These are phyloP conservation scores for Boletus huronensis DNA, from an alignment of 768 basidiomycete species.

Conservation along the genomic window DNA sequence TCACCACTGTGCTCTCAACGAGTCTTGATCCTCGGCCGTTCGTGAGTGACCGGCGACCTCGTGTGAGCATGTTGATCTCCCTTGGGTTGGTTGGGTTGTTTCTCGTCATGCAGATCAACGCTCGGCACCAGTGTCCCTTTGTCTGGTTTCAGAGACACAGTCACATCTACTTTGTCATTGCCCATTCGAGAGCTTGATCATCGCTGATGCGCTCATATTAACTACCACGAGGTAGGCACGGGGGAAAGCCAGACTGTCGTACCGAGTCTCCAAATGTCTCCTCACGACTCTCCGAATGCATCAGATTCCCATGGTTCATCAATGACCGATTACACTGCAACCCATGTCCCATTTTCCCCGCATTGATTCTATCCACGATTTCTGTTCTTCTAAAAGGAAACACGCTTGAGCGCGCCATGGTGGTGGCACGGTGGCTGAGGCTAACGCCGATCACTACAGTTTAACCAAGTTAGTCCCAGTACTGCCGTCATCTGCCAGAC, in stretches of 20 bases:
- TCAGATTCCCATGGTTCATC: background rate
- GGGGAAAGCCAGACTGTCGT: background rate
- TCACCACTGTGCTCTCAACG: background rate
- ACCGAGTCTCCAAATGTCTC: background rate
- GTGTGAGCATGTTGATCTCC: background rate
- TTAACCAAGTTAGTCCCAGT: constrained; percentile 1
- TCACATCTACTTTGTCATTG: background rate
- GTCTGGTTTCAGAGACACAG: background rate
- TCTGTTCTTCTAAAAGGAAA: background rate
- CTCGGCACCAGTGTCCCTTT: background rate
- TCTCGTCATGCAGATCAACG: background rate
- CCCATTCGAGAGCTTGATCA: background rate
- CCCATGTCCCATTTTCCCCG: background rate
- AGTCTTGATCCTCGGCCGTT: background rate
- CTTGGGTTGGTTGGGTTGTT: background rate
- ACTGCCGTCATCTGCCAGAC: background rate
- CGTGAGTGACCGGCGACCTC: background rate
- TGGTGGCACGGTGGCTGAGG: background rate
- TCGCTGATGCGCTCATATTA: background rate
- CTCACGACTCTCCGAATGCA: background rate
- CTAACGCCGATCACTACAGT: background rate
- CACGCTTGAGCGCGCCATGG: background rate
- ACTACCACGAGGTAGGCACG: background rate
- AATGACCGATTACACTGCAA: background rate
- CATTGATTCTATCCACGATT: background rate